Evolutionary conservation across 441 rosid genomes (phyloP).

Genomic region (Erysimum cheiri): DNA sequence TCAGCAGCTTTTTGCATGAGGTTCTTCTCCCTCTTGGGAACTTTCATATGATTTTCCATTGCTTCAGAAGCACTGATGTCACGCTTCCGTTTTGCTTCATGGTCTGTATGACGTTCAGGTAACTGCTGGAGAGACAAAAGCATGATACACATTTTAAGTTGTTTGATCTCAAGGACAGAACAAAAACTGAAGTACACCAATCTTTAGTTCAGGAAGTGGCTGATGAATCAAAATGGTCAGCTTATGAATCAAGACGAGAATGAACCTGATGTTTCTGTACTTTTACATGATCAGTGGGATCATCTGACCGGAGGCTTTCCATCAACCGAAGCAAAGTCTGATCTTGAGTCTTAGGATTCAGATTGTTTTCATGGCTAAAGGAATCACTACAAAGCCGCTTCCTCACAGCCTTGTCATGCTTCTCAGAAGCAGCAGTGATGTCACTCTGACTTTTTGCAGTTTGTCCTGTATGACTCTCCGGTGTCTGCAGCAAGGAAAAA

Average conservation of each 20-base stretch:
- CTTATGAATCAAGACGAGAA: constrained; percentile 20
- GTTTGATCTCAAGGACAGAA: not conserved
- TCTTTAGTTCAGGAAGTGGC: not conserved
- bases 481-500: constrained; percentile 33
- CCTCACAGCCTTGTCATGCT: constrained; percentile 16
- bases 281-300: constrained; percentile 54
- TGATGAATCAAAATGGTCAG: not conserved
- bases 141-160: not conserved
- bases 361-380: constrained; percentile 24
- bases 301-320: constrained; percentile 65
- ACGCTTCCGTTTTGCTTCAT: constrained; percentile 44
- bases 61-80: constrained; percentile 44
- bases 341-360: constrained; percentile 41
- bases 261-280: constrained; percentile 34
- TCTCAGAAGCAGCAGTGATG: constrained; percentile 13
- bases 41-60: constrained; percentile 45
- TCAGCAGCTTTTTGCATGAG: constrained; percentile 44
- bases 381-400: constrained; percentile 22
- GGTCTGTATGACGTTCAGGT: constrained; percentile 39
- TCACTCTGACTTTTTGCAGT: not conserved
- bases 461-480: constrained; percentile 32
- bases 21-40: constrained; percentile 63
- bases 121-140: constrained; percentile 46
- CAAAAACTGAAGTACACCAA: not conserved
- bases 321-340: constrained; percentile 46